Base-by-base conservation (phyloP, 768 basidiomycete species). In the Sarcodon sp. region DNA sequence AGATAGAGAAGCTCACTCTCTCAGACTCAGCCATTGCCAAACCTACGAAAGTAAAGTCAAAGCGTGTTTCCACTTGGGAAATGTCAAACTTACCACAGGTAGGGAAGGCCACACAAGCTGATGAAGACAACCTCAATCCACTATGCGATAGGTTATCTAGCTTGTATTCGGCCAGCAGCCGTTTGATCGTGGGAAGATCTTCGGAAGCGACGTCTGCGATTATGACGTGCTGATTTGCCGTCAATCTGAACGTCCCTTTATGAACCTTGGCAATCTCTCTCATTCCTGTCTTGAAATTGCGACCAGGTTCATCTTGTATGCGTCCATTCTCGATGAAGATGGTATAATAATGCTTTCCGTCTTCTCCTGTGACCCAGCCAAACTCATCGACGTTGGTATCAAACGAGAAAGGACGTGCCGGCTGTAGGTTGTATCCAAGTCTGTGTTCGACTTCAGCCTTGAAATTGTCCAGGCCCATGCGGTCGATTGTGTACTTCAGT, bases 261-360 rank as follows among this genome's bases (percentile, higher is more conserved):
- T 94, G 92, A 6, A 91, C 68, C 66, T 86, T 83, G 43, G 96
- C 96, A 52, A 99, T 90, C 66, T 94, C 92, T 43, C 80, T 74
- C 48, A 99, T 68, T 33, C 87, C 93, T 5, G 86, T 80, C 75
- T 98, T 97, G 80, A 89, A 97, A 53, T 88, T 80, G 47, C 78
- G 76, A 16, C 76, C 87, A 10, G 90, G 83, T 63, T 92, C 90
- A 64, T 98, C 92, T 64, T 91, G 83, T n/a, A 99, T 77, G 16
- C 94, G 87, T 15, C 96, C 94, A 58, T 99, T 99, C 69, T 99
- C 96, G 62, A 99, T 86, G 66, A 92, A 98, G 64, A 85, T 70
- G 45, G 84, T 90, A 65, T 91, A 92, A 64, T 98, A 91, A 59
- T 91, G 84, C 54, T 73, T 79, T 51, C 91, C 92, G 57, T 97